A percentile compares a stretch with the other conserved stretches of the same genome.
phyloP scores from a whole-genome alignment of 164 flowering plant species.

The Macadamia tetraphylla region DNA sequence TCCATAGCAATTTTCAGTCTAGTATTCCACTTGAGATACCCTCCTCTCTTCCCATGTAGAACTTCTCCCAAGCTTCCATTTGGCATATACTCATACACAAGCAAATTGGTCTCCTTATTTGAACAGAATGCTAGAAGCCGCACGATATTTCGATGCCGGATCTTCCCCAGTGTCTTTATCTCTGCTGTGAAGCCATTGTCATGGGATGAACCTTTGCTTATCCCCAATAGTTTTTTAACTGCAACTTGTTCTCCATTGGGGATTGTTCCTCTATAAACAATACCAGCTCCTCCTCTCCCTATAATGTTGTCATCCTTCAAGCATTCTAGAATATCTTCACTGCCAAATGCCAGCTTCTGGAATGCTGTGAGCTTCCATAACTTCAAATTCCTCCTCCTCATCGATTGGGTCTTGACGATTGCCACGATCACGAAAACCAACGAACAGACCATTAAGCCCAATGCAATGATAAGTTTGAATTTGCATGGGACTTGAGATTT shows the following conservation, averaged over 20 bases:
- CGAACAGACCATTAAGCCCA: slow-evolving; percentile 49
- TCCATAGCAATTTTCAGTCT: slow-evolving; percentile 63
- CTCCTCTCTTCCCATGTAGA: slow-evolving; percentile 65
- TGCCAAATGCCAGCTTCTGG: slow-evolving; percentile 51
- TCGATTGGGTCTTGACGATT: slow-evolving; percentile 37
- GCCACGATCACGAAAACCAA: slow-evolving; percentile 42
- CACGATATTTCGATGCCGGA: slow-evolving; percentile 68
- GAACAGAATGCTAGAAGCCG: slow-evolving; percentile 55
- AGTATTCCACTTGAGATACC: slow-evolving; percentile 48
- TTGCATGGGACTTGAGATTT: slow-evolving; percentile 32
- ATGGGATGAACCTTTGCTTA: slow-evolving; percentile 54
- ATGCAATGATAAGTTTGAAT: slow-evolving; percentile 52
- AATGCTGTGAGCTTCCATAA: slow-evolving; percentile 72
- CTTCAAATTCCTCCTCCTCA: slow-evolving; percentile 19
- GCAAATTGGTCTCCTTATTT: slow-evolving; percentile 55
- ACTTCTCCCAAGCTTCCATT: slow-evolving; percentile 78
- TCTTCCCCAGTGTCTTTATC: slow-evolving; percentile 54
- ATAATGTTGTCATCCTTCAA: slow-evolving; percentile 59
- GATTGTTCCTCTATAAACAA: slow-evolving; percentile 57
- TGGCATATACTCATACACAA: slow-evolving; percentile 79
- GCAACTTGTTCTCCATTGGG: slow-evolving; percentile 60
- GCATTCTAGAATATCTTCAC: slow-evolving; percentile 52
- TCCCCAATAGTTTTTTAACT: slow-evolving; percentile 52
- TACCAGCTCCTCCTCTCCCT: slow-evolving; percentile 82
- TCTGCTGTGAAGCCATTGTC: slow-evolving; percentile 67